Evolutionary conservation across 2,329 filamentous ascomycete genomes (phyloP).

Genomic region (Elsinoe perseae): DNA sequence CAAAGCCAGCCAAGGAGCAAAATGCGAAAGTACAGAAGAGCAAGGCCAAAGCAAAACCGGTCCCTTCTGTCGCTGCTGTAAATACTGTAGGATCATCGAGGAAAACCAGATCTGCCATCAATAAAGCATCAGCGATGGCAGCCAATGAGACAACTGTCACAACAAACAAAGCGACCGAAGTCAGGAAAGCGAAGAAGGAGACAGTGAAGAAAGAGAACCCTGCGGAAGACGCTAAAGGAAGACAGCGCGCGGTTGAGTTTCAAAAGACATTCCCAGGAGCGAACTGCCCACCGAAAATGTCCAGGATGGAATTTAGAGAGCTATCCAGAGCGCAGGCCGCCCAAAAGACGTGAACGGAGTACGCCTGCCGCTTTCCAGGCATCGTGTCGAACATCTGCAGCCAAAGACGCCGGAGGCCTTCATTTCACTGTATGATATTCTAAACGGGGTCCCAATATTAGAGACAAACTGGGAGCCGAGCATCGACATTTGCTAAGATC

Average conservation of each 20-base stretch:
- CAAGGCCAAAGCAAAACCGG: not conserved
- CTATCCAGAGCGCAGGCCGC: not conserved
- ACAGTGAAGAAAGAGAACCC: constrained; percentile 5
- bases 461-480: not conserved
- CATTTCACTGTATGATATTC: not conserved
- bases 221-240: not conserved
- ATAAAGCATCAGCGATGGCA: not conserved
- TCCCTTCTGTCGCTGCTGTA: not conserved
- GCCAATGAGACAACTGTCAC: not conserved
- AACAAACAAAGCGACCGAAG: not conserved
- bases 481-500: not conserved
- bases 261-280: not conserved
- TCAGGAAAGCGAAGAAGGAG: constrained; percentile 9
- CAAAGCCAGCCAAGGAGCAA: not conserved
- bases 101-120: not conserved
- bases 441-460: not conserved
- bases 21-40: constrained; percentile 2
- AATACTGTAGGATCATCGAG: not conserved
- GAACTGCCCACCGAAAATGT: not conserved
- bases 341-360: not conserved
- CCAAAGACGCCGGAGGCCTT: not conserved
- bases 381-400: not conserved
- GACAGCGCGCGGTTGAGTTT: not conserved
- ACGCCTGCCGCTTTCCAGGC: too few relatives aligned
- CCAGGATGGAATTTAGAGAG: not conserved